Percentiles rank a stretch among this genome's conserved stretches.
Conservation (phyloP, 2,329 filamentous ascomycete species). For the Dactylellina sp. region DNA sequence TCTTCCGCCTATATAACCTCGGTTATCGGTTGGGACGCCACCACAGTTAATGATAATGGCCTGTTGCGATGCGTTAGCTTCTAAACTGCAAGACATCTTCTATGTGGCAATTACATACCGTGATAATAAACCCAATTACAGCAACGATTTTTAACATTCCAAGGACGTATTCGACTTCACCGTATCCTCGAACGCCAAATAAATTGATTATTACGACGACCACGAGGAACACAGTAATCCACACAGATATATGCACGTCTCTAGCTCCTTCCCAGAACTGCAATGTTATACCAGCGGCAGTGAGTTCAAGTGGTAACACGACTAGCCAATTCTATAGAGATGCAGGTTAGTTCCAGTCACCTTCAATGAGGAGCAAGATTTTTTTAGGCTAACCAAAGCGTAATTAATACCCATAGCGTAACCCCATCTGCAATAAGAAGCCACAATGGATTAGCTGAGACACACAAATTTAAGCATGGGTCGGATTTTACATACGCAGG, state of each 20-base stretch:
- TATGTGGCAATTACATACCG: conserved; percentile 7
- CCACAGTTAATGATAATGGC: conserved; percentile 69
- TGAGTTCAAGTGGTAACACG: conserved; percentile 69
- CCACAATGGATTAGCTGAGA: background rate
- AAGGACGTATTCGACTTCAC: conserved; percentile 61
- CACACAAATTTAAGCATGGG: background rate
- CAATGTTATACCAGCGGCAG: conserved; percentile 65
- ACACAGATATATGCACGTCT: conserved; percentile 53
- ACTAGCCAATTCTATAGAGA: conserved; percentile 65
- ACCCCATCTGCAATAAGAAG: conserved; percentile 60
- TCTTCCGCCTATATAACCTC: conserved; percentile 60
- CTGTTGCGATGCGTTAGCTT: conserved; percentile 14
- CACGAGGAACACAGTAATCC: conserved; percentile 57
- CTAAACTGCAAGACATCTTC: background rate
- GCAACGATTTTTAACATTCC: conserved; percentile 60
- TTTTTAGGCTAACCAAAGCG: conserved; percentile 60
- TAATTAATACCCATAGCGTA: conserved; percentile 71
- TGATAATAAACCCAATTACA: conserved; percentile 60
- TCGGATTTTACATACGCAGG: conserved; percentile 38
- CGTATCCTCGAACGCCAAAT: conserved; percentile 60
- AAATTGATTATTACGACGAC: conserved; percentile 59
- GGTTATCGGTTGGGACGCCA: conserved; percentile 67
- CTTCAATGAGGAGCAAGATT: conserved; percentile 57
- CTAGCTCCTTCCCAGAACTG: conserved; percentile 51
- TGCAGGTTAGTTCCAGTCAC: background rate